These are phyloP conservation scores for Pulveroboletus sp. DNA, from an alignment of 768 basidiomycete species.

Conservation along the genomic window DNA sequence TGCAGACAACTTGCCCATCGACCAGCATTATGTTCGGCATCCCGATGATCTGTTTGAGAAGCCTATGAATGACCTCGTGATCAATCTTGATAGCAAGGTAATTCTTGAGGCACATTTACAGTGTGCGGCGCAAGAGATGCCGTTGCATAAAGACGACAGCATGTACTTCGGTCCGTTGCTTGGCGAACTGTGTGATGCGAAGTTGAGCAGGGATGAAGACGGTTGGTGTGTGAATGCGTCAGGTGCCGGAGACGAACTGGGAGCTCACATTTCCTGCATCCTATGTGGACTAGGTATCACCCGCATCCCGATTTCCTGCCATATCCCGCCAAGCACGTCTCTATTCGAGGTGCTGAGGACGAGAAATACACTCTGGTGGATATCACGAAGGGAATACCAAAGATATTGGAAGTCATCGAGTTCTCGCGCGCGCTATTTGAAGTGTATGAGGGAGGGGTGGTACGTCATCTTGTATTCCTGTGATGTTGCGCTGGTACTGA, in stretches of 20 bases:
- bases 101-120: constrained; percentile 83
- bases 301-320: constrained; percentile 76
- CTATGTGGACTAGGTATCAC: constrained; percentile 57
- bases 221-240: constrained; percentile 55
- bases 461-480: constrained; percentile 27
- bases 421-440: constrained; percentile 81
- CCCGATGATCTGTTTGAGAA: constrained; percentile 68
- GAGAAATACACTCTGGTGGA: constrained; percentile 76
- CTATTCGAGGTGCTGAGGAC: constrained; percentile 74
- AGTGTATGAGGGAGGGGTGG: constrained; percentile 84
- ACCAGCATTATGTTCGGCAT: constrained; percentile 66
- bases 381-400: constrained; percentile 38
- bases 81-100: constrained; percentile 71
- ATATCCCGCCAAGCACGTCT: constrained; percentile 64
- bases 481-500: constrained; percentile 1
- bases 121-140: constrained; percentile 86
- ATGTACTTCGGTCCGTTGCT: constrained; percentile 67
- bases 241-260: neutral
- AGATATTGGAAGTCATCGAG: constrained; percentile 77
- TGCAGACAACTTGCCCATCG: constrained; percentile 62
- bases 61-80: constrained; percentile 53
- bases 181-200: constrained; percentile 53
- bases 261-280: neutral
- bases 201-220: constrained; percentile 64
- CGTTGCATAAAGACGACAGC: constrained; percentile 58